Conservation (phyloP, 2,329 filamentous ascomycete species). For the Neofusicoccum sp. region DNA sequence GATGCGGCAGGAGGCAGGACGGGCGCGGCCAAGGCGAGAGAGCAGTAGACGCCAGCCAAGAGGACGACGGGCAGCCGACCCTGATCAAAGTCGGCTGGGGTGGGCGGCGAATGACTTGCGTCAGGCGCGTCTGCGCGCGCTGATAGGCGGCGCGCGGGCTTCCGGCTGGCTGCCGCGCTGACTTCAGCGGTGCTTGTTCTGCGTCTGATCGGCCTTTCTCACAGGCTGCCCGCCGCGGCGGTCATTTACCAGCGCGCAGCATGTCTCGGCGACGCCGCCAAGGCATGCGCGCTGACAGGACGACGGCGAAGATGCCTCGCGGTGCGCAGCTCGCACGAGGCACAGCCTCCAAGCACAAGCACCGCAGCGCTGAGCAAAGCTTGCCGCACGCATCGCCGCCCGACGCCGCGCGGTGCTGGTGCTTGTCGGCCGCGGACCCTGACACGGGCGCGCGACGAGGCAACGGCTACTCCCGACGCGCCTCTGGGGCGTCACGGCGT, state of each 20-base stretch:
- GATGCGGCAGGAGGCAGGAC: not conserved
- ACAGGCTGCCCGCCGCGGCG: slow-evolving; percentile 1
- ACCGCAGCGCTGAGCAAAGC: not conserved
- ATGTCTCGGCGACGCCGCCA: not conserved
- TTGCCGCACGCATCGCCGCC: not conserved
- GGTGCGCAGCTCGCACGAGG: not conserved
- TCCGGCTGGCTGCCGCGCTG: not conserved
- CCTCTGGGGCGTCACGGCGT: not conserved
- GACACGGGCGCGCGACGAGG: not conserved
- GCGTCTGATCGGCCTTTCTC: slow-evolving; percentile 1
- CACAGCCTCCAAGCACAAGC: not conserved
- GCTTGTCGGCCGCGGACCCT: not conserved
- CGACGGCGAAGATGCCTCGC: not conserved
- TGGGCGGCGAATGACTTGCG: not conserved
- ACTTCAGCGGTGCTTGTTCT: not conserved
- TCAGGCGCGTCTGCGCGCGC: not conserved
- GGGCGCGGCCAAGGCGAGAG: not conserved
- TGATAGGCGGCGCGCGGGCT: not conserved
- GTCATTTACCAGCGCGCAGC: not conserved
- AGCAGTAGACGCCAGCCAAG: not conserved
- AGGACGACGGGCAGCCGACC: not conserved
- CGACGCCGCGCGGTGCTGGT: not conserved
- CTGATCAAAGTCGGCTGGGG: not conserved
- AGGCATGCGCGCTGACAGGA: not conserved
- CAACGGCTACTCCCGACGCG: slow-evolving; percentile 2